These are phyloP conservation scores for Leccinum subgranulosum DNA, from an alignment of 768 basidiomycete species.

Conservation along the genomic window DNA sequence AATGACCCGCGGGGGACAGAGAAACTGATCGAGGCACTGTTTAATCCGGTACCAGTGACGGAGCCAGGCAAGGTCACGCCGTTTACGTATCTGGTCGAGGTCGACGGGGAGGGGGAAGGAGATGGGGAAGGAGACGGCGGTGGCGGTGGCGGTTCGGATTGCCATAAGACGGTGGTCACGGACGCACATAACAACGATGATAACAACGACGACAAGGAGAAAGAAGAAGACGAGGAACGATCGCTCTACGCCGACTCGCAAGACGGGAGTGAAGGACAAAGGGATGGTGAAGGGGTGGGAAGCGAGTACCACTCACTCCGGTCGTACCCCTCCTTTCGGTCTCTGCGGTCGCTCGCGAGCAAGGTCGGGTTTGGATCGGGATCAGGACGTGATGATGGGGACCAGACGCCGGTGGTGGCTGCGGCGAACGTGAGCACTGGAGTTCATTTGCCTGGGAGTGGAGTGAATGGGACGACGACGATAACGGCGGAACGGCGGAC, in stretches of 20 bases:
- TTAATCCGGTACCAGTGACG: slow-evolving; percentile 62
- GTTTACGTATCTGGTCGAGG: slow-evolving; percentile 37
- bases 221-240: slow-evolving; percentile 10
- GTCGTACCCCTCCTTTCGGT: slow-evolving; percentile 25
- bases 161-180: neutral
- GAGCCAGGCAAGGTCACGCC: slow-evolving; percentile 24
- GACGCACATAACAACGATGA: neutral
- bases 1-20: slow-evolving; percentile 67
- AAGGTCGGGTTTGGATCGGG: neutral
- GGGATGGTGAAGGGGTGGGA: slow-evolving; percentile 7
- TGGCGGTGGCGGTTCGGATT: slow-evolving; percentile 1
- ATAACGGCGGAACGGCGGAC: slow-evolving; percentile 18
- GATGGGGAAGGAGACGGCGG: slow-evolving; percentile 16
- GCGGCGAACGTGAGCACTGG: neutral
- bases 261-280: slow-evolving; percentile 6
- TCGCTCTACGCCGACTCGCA: slow-evolving; percentile 25
- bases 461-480: neutral
- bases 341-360: slow-evolving; percentile 22
- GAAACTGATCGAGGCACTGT: slow-evolving; percentile 72
- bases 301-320: slow-evolving; percentile 31
- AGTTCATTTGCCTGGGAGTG: neutral
- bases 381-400: neutral
- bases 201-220: neutral
- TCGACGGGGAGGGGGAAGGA: slow-evolving; percentile 17
- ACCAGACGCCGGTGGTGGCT: neutral